Evolutionary conservation across 1,284 basidiomycete species (phyloP).

Genomic region (Ustilago xerochloae): DNA sequence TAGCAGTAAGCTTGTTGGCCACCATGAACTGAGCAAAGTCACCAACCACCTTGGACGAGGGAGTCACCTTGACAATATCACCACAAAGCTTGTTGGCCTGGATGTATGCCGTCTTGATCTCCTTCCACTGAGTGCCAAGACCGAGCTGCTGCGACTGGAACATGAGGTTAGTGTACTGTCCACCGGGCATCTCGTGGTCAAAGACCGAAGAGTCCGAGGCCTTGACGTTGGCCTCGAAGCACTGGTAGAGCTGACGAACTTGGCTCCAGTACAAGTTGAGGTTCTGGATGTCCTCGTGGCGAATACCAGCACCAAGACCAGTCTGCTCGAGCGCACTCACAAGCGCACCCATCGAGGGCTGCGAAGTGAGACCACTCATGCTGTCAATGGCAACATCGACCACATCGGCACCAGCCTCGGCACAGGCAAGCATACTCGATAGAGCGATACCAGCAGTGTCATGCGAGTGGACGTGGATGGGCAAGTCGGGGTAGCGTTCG

Average conservation of each 20-base stretch:
- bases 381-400: conserved; percentile 96
- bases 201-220: conserved; percentile 88
- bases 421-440: conserved; percentile 94
- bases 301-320: conserved; percentile 91
- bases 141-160: conserved; percentile 99
- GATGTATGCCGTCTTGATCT: conserved; percentile 98
- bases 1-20: conserved; percentile 86
- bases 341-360: conserved; percentile 97
- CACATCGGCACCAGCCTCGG: conserved; percentile 95
- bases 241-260: conserved; percentile 91
- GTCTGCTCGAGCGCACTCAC: conserved; percentile 96
- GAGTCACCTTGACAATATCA: conserved; percentile 98
- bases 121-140: conserved; percentile 96
- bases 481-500: conserved; percentile 94
- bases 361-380: conserved; percentile 98
- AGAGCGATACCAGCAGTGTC: conserved; percentile 98
- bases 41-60: conserved; percentile 98
- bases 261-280: conserved; percentile 99
- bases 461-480: conserved; percentile 99
- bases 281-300: conserved; percentile 95
- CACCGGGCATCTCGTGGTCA: conserved; percentile 99
- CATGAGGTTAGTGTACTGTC: conserved; percentile 73
- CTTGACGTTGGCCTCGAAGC: conserved; percentile 98
- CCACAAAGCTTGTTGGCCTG: conserved; percentile 78
- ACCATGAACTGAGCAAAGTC: conserved; percentile 99